These are phyloP conservation scores for Chromosphaera perkinsii DNA, from an alignment of 208 protist genomes.

Conservation along the genomic window DNA sequence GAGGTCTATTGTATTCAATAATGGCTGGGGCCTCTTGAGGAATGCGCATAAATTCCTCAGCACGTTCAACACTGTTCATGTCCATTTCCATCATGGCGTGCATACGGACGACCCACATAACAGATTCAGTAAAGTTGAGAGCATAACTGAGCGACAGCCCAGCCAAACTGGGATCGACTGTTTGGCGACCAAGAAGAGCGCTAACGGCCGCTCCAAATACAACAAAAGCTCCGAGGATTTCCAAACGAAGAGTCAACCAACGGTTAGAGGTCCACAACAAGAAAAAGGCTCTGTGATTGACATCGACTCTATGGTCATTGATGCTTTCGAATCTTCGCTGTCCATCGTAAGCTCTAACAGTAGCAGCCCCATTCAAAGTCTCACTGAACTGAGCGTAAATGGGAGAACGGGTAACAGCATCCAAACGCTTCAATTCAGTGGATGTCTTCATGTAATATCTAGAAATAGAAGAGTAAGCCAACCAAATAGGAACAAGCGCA, in stretches of 20 bases:
- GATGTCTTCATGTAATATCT: slow-evolving; percentile 58
- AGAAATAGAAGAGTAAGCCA: slow-evolving; percentile 73
- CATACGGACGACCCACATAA: slow-evolving; percentile 64
- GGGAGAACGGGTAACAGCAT: slow-evolving; percentile 60
- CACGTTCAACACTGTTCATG: slow-evolving; percentile 54
- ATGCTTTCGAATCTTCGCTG: slow-evolving; percentile 15
- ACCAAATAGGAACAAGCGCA: slow-evolving; percentile 54
- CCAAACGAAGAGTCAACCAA: slow-evolving; percentile 46
- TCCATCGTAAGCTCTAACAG: slow-evolving; percentile 58
- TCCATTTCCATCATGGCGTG: slow-evolving; percentile 46
- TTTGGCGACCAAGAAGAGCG: slow-evolving; percentile 36
- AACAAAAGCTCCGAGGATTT: slow-evolving; percentile 72
- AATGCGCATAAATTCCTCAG: slow-evolving; percentile 45
- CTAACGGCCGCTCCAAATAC: slow-evolving; percentile 51
- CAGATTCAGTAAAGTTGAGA: slow-evolving; percentile 51
- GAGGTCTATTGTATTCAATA: neutral
- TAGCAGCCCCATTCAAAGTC: slow-evolving; percentile 56
- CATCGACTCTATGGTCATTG: slow-evolving; percentile 28
- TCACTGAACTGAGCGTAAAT: slow-evolving; percentile 65
- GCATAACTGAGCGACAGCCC: slow-evolving; percentile 64
- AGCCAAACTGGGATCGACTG: slow-evolving; percentile 41
- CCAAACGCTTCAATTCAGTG: slow-evolving; percentile 62
- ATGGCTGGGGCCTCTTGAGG: slow-evolving; percentile 13
- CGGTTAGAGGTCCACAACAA: slow-evolving; percentile 34
- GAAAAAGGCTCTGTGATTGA: slow-evolving; percentile 42